Evolutionary conservation across 2,329 filamentous ascomycete species (phyloP).

Genomic region (Fusarium buharicum): DNA sequence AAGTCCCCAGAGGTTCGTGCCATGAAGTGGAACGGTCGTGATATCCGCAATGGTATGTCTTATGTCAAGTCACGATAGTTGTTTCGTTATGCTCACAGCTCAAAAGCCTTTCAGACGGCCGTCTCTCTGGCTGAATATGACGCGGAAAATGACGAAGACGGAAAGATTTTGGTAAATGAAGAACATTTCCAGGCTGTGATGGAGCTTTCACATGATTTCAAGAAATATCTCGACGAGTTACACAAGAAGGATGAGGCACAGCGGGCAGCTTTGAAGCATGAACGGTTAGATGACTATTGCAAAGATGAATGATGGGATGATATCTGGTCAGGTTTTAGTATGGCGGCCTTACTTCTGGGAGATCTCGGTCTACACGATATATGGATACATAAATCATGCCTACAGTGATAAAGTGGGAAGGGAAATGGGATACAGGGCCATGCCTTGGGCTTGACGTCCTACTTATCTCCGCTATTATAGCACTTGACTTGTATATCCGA

Average conservation of each 20-base stretch:
- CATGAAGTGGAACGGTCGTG: conserved; percentile 42
- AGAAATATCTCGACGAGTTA: conserved; percentile 35
- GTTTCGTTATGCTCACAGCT: neutral
- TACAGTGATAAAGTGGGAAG: too few relatives aligned
- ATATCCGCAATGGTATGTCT: conserved; percentile 43
- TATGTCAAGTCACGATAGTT: neutral
- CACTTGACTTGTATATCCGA: neutral
- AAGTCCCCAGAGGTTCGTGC: conserved; percentile 26
- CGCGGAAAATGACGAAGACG: conserved; percentile 39
- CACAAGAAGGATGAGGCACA: conserved; percentile 18
- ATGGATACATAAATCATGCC: too few relatives aligned
- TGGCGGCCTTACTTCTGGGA: too few relatives aligned
- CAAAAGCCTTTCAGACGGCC: conserved; percentile 47
- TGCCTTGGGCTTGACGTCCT: conserved; percentile 4
- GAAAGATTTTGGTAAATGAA: conserved; percentile 42
- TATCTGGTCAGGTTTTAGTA: neutral
- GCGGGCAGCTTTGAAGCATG: conserved; percentile 15
- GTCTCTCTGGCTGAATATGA: conserved; percentile 47
- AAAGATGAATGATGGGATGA: conserved; percentile 18
- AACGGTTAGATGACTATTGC: conserved; percentile 4
- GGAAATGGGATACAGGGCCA: too few relatives aligned
- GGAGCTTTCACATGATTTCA: conserved; percentile 46
- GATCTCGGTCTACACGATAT: too few relatives aligned
- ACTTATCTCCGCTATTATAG: conserved; percentile 25
- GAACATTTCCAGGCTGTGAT: conserved; percentile 45